These are phyloP conservation scores for Akebia trifoliata DNA, from an alignment of 164 flowering plant genomes.

Conservation along the genomic window DNA sequence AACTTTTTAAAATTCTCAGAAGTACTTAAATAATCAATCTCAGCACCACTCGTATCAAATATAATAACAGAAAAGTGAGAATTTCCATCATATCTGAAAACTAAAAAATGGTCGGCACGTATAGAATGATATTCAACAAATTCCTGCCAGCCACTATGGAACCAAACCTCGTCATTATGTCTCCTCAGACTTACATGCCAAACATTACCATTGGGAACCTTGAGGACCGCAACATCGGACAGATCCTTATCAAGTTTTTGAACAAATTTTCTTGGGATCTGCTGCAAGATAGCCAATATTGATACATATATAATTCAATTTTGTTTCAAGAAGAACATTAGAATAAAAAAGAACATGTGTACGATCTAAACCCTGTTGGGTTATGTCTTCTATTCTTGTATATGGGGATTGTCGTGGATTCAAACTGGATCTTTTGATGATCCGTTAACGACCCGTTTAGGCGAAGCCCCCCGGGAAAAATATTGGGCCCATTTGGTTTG, in stretches of 20 bases:
- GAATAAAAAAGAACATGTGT: neutral
- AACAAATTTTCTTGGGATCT: slow-evolving; percentile 28
- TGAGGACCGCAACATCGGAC: slow-evolving; percentile 11
- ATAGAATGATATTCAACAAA: slow-evolving; percentile 27
- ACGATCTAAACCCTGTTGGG: neutral
- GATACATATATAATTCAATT: too few relatives aligned
- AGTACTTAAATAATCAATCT: slow-evolving; percentile 20
- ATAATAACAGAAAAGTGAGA: slow-evolving; percentile 26
- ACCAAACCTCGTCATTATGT: slow-evolving; percentile 16
- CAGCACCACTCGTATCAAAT: slow-evolving; percentile 19
- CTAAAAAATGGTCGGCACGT: slow-evolving; percentile 18
- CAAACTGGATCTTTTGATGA: too few relatives aligned
- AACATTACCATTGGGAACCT: slow-evolving; percentile 16
- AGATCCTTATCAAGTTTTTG: slow-evolving; percentile 16
- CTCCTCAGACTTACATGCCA: slow-evolving; percentile 23
- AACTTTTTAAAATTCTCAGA: neutral
- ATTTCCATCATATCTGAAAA: slow-evolving; percentile 32
- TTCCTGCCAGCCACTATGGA: slow-evolving; percentile 25
- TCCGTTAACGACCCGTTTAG: too few relatives aligned
- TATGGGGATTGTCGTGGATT: too few relatives aligned
- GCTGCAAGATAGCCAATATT: slow-evolving; percentile 16
- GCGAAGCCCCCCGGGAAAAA: too few relatives aligned
- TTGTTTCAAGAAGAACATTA: neutral
- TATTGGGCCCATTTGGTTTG: too few relatives aligned
- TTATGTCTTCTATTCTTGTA: too few relatives aligned